Conservation (phyloP, 805 yeast species). For the Kurtzmaniella cleridarum region DNA sequence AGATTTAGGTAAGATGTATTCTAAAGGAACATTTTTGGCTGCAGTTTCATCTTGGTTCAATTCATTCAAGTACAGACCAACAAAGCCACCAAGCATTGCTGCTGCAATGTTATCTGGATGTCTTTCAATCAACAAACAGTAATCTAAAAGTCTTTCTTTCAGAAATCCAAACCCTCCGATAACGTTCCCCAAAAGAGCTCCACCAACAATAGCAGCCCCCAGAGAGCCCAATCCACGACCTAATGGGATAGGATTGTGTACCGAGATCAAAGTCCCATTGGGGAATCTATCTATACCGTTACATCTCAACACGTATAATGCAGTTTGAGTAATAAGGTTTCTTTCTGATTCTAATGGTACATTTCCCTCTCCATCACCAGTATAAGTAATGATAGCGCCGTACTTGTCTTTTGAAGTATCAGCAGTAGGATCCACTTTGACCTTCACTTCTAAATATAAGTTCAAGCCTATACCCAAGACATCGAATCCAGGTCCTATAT, state of each 20-base stretch:
- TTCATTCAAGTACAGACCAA: constrained; percentile 88
- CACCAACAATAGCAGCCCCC: constrained; percentile 98
- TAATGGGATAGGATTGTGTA: constrained; percentile 86
- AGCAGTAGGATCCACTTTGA: constrained; percentile 49
- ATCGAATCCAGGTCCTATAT: constrained; percentile 98
- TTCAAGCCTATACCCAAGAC: constrained; percentile 89
- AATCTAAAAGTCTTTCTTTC: constrained; percentile 84
- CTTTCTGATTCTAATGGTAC: constrained; percentile 76
- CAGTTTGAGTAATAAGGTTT: constrained; percentile 88
- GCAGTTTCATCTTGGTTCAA: constrained; percentile 65
- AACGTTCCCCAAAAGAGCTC: constrained; percentile 84
- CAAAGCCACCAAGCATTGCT: constrained; percentile 98
- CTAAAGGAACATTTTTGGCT: constrained; percentile 77
- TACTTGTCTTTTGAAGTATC: constrained; percentile 54
- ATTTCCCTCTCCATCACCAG: constrained; percentile 72
- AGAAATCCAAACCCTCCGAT: constrained; percentile 68
- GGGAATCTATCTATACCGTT: constrained; percentile 76
- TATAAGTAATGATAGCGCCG: constrained; percentile 66
- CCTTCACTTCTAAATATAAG: constrained; percentile 65
- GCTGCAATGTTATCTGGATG: constrained; percentile 99
- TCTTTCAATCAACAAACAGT: constrained; percentile 93
- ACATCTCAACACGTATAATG: constrained; percentile 84
- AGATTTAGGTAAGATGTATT: constrained; percentile 74
- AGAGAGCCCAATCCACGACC: constrained; percentile 97
- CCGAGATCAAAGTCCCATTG: constrained; percentile 71